Conservation (phyloP, 73 alveolate species). For the Tetrahymena thermophila region DNA sequence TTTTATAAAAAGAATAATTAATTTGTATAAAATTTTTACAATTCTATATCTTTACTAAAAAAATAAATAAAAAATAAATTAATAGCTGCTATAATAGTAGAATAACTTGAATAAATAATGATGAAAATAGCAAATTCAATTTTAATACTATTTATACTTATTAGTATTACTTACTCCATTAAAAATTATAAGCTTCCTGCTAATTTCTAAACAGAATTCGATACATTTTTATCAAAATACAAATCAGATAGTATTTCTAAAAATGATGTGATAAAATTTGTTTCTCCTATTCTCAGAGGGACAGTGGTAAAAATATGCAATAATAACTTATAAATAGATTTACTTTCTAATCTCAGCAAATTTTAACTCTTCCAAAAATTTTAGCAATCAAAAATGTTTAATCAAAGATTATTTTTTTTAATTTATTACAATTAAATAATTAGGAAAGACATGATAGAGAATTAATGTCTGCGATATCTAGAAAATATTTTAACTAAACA, state of each 20-base stretch:
- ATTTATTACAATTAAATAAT: neutral
- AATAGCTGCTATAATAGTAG: neutral
- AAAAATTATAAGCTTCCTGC: neutral
- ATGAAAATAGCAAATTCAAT: neutral
- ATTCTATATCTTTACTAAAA: no score
- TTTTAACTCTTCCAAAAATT: neutral
- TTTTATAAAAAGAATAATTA: no score
- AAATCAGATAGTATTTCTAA: neutral
- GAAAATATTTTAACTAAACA: neutral
- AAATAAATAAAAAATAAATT: neutral
- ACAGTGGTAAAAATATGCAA: neutral
- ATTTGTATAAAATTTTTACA: no score
- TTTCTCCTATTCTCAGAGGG: neutral
- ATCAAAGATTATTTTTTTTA: no score
- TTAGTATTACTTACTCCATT: neutral
- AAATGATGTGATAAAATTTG: neutral
- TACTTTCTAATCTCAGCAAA: neutral
- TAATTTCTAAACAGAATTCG: neutral
- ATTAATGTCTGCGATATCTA: neutral
- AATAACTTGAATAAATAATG: neutral
- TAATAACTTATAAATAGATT: neutral
- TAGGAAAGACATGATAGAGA: conserved; percentile 2
- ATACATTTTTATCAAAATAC: neutral
- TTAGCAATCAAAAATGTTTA: no score
- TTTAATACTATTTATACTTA: neutral